Conservation (phyloP, 345 rosid genomes). For the Leavenworthia alabamica region DNA sequence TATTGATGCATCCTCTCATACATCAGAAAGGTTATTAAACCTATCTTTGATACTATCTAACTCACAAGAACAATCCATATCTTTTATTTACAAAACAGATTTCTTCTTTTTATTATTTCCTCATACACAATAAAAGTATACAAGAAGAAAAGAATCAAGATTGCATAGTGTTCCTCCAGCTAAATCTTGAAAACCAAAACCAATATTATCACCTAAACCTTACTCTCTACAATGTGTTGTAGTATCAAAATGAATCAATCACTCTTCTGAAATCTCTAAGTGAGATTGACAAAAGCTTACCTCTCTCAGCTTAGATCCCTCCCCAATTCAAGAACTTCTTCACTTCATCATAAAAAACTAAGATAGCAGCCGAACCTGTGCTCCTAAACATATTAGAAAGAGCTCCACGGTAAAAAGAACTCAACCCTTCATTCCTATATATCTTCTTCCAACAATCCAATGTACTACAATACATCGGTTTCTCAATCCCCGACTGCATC, state of each 20-base stretch:
- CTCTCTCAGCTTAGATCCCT: constrained; percentile 36
- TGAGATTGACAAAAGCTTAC: constrained; percentile 7
- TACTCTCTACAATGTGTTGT: constrained; percentile 16
- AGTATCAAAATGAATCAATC: constrained; percentile 24
- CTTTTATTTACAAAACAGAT: constrained; percentile 26
- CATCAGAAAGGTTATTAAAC: too few relatives aligned
- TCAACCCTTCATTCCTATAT: constrained; percentile 60
- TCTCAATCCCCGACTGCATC: constrained; percentile 92
- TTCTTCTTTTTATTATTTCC: constrained; percentile 1
- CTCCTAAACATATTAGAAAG: constrained; percentile 82
- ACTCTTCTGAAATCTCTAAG: constrained; percentile 13
- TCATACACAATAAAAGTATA: constrained; percentile 19
- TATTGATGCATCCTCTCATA: too few relatives aligned
- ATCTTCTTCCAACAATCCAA: constrained; percentile 81
- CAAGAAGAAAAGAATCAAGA: constrained; percentile 28
- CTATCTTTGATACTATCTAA: too few relatives aligned
- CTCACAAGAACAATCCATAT: constrained; percentile 13
- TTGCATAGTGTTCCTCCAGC: constrained; percentile 17
- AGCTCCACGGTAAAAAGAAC: constrained; percentile 84
- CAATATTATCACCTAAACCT: constrained; percentile 24
- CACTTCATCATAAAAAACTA: constrained; percentile 82
- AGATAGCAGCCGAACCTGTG: constrained; percentile 84
- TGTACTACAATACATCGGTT: constrained; percentile 61
- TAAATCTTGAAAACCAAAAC: constrained; percentile 15
- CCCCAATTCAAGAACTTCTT: constrained; percentile 84